These are phyloP conservation scores for Arthrobotrys sinensis DNA, from an alignment of 2,329 filamentous ascomycete genomes.

Conservation along the genomic window DNA sequence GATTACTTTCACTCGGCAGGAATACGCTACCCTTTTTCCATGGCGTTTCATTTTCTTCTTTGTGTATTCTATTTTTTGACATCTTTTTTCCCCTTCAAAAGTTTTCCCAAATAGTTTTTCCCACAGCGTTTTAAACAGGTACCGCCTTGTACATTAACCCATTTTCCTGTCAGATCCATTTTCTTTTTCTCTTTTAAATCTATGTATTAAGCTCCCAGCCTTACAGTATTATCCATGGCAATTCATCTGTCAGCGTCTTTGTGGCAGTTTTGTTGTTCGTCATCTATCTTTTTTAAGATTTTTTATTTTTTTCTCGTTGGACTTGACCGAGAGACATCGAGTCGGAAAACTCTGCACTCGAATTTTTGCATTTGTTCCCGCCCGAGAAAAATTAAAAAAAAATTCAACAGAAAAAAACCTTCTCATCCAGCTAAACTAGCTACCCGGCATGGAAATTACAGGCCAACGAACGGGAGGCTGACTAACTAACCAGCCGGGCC, in stretches of 20 bases:
- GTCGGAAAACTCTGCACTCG: slow-evolving; percentile 26
- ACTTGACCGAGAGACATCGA: slow-evolving; percentile 25
- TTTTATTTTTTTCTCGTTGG: slow-evolving; percentile 12
- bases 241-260: no score
- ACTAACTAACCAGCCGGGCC: background rate
- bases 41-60: slow-evolving; percentile 14
- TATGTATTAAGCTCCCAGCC: background rate
- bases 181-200: background rate
- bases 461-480: background rate
- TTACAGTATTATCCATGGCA: slow-evolving; percentile 1
- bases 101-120: background rate
- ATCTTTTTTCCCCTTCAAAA: background rate
- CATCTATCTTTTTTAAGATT: slow-evolving; percentile 30
- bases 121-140: slow-evolving; percentile 18
- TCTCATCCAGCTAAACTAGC: background rate
- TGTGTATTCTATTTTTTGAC: background rate
- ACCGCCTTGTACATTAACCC: slow-evolving; percentile 16
- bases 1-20: background rate
- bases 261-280: no score
- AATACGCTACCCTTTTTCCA: slow-evolving; percentile 8
- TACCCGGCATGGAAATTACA: slow-evolving; percentile 12
- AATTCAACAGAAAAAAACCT: slow-evolving; percentile 35
- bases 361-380: background rate
- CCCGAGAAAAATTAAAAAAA: background rate
- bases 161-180: background rate